These are phyloP conservation scores for Penicillium desertorum DNA, from an alignment of 495 filamentous ascomycete genomes.

Conservation along the genomic window DNA sequence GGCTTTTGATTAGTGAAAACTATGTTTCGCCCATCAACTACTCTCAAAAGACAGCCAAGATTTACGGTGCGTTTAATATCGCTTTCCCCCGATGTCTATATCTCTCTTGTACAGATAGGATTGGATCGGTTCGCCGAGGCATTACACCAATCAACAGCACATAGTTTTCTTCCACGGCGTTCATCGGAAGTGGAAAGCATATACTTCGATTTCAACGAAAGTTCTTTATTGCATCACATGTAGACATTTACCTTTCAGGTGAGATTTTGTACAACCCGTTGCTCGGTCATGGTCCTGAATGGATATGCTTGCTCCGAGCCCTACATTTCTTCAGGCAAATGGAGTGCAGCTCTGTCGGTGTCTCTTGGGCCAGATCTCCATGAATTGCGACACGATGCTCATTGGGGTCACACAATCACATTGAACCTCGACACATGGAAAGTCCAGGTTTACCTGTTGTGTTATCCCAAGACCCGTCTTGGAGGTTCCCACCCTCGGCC, in stretches of 20 bases:
- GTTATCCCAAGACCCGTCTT: background rate
- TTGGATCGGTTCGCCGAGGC: constrained; percentile 8
- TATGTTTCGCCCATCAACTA: constrained; percentile 1
- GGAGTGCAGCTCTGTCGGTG: background rate
- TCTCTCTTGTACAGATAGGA: constrained; percentile 14
- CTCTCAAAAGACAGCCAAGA: background rate
- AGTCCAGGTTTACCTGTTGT: background rate
- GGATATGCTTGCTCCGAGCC: background rate
- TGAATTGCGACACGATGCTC: background rate
- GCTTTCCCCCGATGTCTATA: constrained; percentile 1
- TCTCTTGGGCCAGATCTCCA: background rate
- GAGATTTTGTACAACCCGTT: constrained; percentile 5
- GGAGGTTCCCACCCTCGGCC: background rate
- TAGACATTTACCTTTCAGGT: background rate
- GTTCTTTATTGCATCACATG: constrained; percentile 2
- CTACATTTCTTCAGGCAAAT: background rate
- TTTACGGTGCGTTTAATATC: background rate
- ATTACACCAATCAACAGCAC: constrained; percentile 11
- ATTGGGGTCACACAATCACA: constrained; percentile 7
- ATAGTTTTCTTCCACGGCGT: constrained; percentile 2
- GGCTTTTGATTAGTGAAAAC: constrained; percentile 17
- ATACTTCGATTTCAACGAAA: constrained; percentile 1
- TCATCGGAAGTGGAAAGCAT: background rate
- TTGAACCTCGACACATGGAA: constrained; percentile 6
- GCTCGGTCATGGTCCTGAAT: background rate